Percentiles rank a stretch among this genome's conserved stretches.
Evolutionary conservation across 768 basidiomycete genomes (phyloP).

Genomic region (Phylloporus sp.): DNA sequence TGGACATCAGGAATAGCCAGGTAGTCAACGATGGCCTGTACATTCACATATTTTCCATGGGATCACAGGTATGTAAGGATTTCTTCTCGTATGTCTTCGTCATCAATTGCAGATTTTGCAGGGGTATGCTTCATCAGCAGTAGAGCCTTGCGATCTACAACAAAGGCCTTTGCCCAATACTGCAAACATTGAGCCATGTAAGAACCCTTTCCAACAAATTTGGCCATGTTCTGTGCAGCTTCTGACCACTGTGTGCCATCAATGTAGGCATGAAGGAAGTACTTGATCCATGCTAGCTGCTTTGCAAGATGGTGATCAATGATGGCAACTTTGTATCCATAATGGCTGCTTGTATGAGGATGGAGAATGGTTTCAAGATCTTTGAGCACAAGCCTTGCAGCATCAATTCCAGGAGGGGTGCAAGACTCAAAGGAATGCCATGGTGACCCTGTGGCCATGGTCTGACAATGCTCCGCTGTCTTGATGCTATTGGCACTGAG

Average conservation of each 20-base stretch:
- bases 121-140: constrained; percentile 13
- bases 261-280: not conserved
- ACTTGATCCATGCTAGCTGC: not conserved
- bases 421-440: not conserved
- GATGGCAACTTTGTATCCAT: not conserved
- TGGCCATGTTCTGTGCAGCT: not conserved
- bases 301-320: not conserved
- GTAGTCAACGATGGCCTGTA: constrained; percentile 22
- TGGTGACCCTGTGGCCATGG: not conserved
- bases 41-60: constrained; percentile 22
- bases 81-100: constrained; percentile 31
- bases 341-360: not conserved
- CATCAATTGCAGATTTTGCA: constrained; percentile 20
- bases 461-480: not conserved
- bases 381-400: not conserved
- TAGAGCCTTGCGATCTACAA: constrained; percentile 5
- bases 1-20: not conserved
- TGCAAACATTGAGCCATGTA: constrained; percentile 19
- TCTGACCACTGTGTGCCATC: not conserved
- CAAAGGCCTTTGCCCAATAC: constrained; percentile 32
- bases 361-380: not conserved
- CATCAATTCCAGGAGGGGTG: not conserved
- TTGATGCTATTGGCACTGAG: not conserved
- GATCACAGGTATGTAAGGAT: constrained; percentile 15
- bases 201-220: not conserved